These are phyloP conservation scores for Globisporangium alternatum DNA, from an alignment of 352 stramenopile genomes.

Conservation along the genomic window DNA sequence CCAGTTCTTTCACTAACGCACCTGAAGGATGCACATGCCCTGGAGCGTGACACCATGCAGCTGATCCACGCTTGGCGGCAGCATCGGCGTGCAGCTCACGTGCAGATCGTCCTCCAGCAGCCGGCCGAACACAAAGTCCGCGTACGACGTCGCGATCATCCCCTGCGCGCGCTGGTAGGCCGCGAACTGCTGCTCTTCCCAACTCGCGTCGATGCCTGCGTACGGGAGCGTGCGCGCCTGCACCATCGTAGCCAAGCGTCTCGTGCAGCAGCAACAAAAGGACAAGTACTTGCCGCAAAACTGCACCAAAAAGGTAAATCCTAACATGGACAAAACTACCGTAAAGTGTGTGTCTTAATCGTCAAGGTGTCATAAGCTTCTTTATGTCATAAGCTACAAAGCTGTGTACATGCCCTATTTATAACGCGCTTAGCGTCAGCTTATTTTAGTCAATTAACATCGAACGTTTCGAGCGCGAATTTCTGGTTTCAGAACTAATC, in stretches of 20 bases:
- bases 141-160: conserved; percentile 18
- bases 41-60: conserved; percentile 55
- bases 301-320: too few species aligned
- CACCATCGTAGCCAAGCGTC: neutral
- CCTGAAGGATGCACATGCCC: conserved; percentile 74
- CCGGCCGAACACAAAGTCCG: conserved; percentile 54
- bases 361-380: too few species aligned
- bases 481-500: too few species aligned
- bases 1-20: conserved; percentile 12
- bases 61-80: conserved; percentile 42
- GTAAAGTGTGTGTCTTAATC: too few species aligned
- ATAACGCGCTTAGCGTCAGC: too few species aligned
- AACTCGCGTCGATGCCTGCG: conserved; percentile 49
- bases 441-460: too few species aligned
- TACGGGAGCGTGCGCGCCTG: conserved; percentile 40
- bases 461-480: too few species aligned
- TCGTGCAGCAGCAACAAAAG: neutral
- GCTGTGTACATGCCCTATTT: too few species aligned
- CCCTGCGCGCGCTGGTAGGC: conserved; percentile 29
- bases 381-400: too few species aligned
- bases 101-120: conserved; percentile 66
- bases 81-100: conserved; percentile 57
- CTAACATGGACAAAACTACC: too few species aligned
- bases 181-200: conserved; percentile 47
- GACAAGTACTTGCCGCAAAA: neutral